Evolutionary conservation across 2,329 filamentous ascomycete species (phyloP).

Genomic region (Tympanopsis confertula): DNA sequence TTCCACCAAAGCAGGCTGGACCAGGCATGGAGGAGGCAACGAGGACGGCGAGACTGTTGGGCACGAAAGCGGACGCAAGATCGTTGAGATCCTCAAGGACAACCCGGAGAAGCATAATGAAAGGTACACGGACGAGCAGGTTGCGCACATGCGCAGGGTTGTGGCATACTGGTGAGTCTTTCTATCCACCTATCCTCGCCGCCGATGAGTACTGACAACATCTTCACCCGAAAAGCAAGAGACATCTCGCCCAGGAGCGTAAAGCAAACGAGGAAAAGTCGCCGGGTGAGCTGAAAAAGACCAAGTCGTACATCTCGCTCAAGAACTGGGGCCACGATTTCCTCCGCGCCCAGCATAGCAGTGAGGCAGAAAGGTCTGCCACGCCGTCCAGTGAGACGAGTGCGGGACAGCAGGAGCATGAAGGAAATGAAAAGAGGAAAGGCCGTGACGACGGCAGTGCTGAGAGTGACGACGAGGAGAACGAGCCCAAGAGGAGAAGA

Average conservation of each 20-base stretch:
- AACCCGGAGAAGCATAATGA: conserved; percentile 45
- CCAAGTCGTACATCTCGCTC: conserved; percentile 42
- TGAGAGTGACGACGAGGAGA: conserved; percentile 6
- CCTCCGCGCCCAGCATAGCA: conserved; percentile 23
- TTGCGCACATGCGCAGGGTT: conserved; percentile 50
- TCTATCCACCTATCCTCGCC: no score
- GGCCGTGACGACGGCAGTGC: conserved; percentile 4
- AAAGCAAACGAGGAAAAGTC: conserved; percentile 41
- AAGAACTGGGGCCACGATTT: conserved; percentile 52
- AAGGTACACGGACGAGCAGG: conserved; percentile 40
- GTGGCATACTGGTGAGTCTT: conserved; percentile 41
- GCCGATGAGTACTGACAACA: neutral
- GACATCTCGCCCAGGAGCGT: conserved; percentile 54
- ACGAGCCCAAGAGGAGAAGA: no score
- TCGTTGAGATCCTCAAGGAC: conserved; percentile 48
- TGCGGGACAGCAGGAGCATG: no score
- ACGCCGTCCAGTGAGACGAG: conserved; percentile 3
- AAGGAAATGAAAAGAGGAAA: no score
- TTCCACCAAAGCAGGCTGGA: conserved; percentile 46
- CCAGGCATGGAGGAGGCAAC: conserved; percentile 37
- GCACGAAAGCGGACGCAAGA: conserved; percentile 51
- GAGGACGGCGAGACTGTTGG: conserved; percentile 49
- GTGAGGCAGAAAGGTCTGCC: conserved; percentile 6
- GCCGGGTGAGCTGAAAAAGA: conserved; percentile 28
- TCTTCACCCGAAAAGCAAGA: conserved; percentile 26